These are phyloP conservation scores for Tetracentron sinense DNA, from an alignment of 164 flowering plant genomes.

Conservation along the genomic window DNA sequence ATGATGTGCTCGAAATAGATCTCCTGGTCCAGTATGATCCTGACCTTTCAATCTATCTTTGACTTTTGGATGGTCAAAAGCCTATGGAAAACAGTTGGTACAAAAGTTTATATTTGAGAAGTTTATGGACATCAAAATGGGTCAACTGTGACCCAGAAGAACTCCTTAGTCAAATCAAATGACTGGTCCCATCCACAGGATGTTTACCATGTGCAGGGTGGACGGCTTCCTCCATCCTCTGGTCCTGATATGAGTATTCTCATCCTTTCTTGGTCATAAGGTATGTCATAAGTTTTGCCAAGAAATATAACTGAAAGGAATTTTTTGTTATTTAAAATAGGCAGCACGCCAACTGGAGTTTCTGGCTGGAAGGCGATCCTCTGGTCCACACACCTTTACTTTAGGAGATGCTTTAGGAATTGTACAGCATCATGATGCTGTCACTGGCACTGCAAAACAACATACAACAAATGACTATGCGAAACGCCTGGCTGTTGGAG, in stretches of 20 bases:
- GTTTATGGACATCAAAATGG: neutral
- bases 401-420: slow-evolving; percentile 87
- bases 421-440: slow-evolving; percentile 91
- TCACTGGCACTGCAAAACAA: slow-evolving; percentile 84
- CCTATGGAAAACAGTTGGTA: neutral
- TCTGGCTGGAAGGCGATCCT: slow-evolving; percentile 53
- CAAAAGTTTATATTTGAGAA: neutral
- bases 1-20: neutral
- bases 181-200: neutral
- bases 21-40: neutral
- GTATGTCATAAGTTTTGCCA: neutral
- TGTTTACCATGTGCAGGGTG: neutral
- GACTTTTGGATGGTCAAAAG: neutral
- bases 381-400: slow-evolving; percentile 48
- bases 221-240: neutral
- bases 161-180: neutral
- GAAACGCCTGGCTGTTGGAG: slow-evolving; percentile 76
- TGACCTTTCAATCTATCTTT: neutral
- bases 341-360: slow-evolving; percentile 89
- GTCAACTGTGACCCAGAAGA: neutral
- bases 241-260: neutral
- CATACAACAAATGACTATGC: slow-evolving; percentile 85
- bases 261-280: neutral
- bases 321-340: slow-evolving; percentile 31
- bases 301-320: slow-evolving; percentile 5